Evolutionary conservation across 2,329 filamentous ascomycete species (phyloP).

Genomic region (Paraphoma chrysanthemicola): DNA sequence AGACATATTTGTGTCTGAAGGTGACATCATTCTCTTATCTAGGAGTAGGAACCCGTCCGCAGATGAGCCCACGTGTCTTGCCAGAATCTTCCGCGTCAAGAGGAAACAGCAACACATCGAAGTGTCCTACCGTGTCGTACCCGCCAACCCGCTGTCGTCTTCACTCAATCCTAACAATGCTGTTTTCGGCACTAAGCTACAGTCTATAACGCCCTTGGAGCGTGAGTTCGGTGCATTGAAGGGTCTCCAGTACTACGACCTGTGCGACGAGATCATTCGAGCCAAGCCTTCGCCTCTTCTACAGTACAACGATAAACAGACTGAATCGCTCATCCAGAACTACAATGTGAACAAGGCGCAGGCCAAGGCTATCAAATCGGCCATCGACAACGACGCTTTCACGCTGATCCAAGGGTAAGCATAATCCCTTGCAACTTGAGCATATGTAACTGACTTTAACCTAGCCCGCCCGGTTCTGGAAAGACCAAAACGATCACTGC

Average conservation of each 20-base stretch:
- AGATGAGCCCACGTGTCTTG: slow-evolving; percentile 79
- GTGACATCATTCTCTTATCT: slow-evolving; percentile 88
- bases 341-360: slow-evolving; percentile 90
- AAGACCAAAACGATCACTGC: slow-evolving; percentile 99
- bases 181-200: slow-evolving; percentile 80
- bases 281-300: slow-evolving; percentile 90
- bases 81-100: slow-evolving; percentile 79
- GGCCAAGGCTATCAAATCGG: slow-evolving; percentile 88
- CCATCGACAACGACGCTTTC: slow-evolving; percentile 94
- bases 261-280: slow-evolving; percentile 88
- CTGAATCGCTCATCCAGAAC: slow-evolving; percentile 72
- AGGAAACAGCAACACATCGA: slow-evolving; percentile 84
- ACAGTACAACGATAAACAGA: slow-evolving; percentile 76
- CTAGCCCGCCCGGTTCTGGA: slow-evolving; percentile 87
- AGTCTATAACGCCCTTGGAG: slow-evolving; percentile 92
- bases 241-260: slow-evolving; percentile 92
- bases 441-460: slow-evolving; percentile 23
- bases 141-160: slow-evolving; percentile 67
- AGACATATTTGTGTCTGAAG: slow-evolving; percentile 77
- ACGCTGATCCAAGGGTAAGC: slow-evolving; percentile 87
- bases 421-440: not conserved
- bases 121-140: slow-evolving; percentile 83
- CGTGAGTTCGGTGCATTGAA: slow-evolving; percentile 92
- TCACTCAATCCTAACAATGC: slow-evolving; percentile 72
- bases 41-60: slow-evolving; percentile 74